Evolutionary conservation across 345 rosid species (phyloP).

Genomic region (Clausena lansium): DNA sequence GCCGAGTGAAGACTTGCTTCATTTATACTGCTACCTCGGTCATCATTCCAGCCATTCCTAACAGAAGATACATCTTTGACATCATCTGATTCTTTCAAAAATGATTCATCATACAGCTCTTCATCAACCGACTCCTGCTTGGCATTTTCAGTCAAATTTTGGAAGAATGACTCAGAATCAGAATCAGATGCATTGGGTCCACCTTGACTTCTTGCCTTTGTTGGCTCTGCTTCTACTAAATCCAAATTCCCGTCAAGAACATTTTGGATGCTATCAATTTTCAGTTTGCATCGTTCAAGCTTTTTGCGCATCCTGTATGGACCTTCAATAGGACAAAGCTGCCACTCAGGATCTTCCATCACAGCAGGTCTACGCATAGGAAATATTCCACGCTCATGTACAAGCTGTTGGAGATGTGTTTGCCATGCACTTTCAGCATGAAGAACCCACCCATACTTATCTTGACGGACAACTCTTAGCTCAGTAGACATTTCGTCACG

Average conservation of each 20-base stretch:
- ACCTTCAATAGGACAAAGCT: constrained; percentile 99
- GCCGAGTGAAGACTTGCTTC: constrained; percentile 99
- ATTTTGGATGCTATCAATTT: constrained; percentile 75
- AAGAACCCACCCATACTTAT: constrained; percentile 99
- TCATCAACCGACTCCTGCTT: constrained; percentile 34
- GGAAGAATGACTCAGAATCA: constrained; percentile 65
- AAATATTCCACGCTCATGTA: constrained; percentile 95
- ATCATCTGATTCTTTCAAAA: constrained; percentile 51
- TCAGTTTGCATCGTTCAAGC: constrained; percentile 86
- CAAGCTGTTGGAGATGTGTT: constrained; percentile 92
- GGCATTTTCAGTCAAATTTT: constrained; percentile 43
- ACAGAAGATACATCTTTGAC: constrained; percentile 51
- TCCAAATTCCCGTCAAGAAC: constrained; percentile 77
- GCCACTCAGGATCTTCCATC: constrained; percentile 85
- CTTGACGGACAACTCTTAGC: constrained; percentile 97
- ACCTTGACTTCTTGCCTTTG: constrained; percentile 53
- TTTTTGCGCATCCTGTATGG: constrained; percentile 99
- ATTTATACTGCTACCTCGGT: constrained; percentile 78
- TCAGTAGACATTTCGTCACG: constrained; percentile 99
- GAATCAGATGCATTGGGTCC: constrained; percentile 62
- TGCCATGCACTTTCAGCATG: constrained; percentile 99
- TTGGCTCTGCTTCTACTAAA: constrained; percentile 60
- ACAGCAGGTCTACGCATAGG: constrained; percentile 65
- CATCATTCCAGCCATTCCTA: constrained; percentile 87
- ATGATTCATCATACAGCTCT: constrained; percentile 64